phyloP scores from a whole-genome alignment of 2,329 filamentous ascomycete species.

The Aurifilum marmelostoma region DNA sequence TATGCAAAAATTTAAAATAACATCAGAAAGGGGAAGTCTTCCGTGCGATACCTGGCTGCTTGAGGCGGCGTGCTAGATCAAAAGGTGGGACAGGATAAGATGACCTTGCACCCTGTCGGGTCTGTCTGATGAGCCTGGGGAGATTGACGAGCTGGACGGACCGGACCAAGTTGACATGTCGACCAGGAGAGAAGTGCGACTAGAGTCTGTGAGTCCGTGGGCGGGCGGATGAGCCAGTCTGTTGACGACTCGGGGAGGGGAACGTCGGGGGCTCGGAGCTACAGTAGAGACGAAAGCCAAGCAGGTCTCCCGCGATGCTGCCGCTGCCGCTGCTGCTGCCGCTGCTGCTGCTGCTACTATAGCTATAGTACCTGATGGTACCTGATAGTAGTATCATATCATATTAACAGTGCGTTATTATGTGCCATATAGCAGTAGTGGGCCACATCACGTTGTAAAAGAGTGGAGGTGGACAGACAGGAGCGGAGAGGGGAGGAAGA shows the following conservation, averaged over 20 bases:
- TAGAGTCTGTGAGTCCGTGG: neutral
- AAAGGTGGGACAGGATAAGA: conserved; percentile 5
- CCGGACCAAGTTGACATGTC: neutral
- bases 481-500: too few species aligned
- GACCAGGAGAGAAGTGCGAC: neutral
- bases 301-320: neutral
- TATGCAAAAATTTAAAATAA: neutral
- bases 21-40: neutral
- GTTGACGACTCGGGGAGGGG: neutral
- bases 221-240: neutral
- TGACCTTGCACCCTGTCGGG: neutral
- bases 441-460: too few species aligned
- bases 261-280: conserved; percentile 1
- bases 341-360: too few species aligned
- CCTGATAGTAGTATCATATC: neutral
- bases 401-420: neutral
- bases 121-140: neutral
- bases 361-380: neutral
- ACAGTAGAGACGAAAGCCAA: neutral
- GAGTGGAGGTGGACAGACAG: too few species aligned
- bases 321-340: too few species aligned
- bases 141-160: neutral
- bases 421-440: neutral
- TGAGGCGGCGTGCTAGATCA: neutral
- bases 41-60: neutral